Percentiles rank a stretch among this genome's conserved stretches.
Conservation (phyloP, 768 basidiomycete genomes). For the Dacryopinax primogenitus region DNA sequence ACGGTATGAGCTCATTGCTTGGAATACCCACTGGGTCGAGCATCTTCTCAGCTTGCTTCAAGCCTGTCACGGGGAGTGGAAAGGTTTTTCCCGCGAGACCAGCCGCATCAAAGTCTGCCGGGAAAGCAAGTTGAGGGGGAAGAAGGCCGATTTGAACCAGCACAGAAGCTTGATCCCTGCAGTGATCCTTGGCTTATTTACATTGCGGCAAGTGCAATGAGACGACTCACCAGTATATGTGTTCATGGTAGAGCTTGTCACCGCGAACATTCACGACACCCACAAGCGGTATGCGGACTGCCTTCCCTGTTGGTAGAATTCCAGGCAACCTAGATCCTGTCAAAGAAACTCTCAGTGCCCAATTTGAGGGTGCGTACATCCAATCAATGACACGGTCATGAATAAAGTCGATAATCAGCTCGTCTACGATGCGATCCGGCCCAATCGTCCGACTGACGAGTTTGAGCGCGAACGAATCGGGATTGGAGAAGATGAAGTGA, state of each 20-base stretch:
- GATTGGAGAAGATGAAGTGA: slow-evolving; percentile 25
- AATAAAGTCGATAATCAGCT: slow-evolving; percentile 35
- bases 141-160: slow-evolving; percentile 30
- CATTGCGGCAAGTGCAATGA: not conserved
- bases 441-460: slow-evolving; percentile 30
- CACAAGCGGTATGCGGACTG: slow-evolving; percentile 40
- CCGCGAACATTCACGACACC: slow-evolving; percentile 45
- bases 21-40: slow-evolving; percentile 33
- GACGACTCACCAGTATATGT: slow-evolving; percentile 19
- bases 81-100: not conserved
- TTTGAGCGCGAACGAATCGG: slow-evolving; percentile 35
- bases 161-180: slow-evolving; percentile 37
- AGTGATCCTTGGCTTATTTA: not conserved
- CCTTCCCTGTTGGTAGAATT: slow-evolving; percentile 40
- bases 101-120: not conserved
- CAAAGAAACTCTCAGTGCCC: not conserved
- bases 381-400: slow-evolving; percentile 18
- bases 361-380: not conserved
- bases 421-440: slow-evolving; percentile 37
- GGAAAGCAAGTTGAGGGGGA: slow-evolving; percentile 24
- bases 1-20: slow-evolving; percentile 28
- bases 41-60: slow-evolving; percentile 32
- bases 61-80: slow-evolving; percentile 29
- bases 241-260: slow-evolving; percentile 41
- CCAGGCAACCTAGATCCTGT: slow-evolving; percentile 30